Conservation (phyloP, 129 eudicot genomes). For the Solidago caesia region DNA sequence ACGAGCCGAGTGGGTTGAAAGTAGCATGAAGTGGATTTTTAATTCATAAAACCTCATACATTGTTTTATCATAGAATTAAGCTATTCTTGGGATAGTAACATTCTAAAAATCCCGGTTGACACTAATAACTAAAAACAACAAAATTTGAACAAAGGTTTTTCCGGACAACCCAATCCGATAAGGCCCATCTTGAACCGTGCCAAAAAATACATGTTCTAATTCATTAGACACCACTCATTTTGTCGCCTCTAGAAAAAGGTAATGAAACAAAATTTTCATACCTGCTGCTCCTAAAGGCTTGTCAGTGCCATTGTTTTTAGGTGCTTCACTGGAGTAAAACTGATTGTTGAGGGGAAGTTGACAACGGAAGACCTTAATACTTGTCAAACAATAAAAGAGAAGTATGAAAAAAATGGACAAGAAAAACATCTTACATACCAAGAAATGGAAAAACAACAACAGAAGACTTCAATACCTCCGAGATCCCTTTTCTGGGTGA, state of each 20-base stretch:
- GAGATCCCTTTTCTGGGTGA: constrained; percentile 48
- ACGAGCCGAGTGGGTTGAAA: neutral
- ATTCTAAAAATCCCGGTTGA: neutral
- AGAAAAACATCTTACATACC: neutral
- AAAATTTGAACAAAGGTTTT: neutral
- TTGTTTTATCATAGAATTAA: neutral
- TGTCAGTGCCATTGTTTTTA: constrained; percentile 54
- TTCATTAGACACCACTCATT: neutral
- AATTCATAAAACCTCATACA: neutral
- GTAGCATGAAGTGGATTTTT: neutral
- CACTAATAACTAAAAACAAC: neutral
- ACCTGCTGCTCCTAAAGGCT: constrained; percentile 63
- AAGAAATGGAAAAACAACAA: neutral
- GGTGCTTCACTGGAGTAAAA: constrained; percentile 74
- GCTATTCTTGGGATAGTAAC: no score
- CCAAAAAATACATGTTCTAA: neutral
- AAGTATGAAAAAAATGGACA: neutral
- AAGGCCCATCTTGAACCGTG: neutral
- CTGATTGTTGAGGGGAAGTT: constrained; percentile 58
- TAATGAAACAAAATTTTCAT: neutral
- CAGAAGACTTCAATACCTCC: constrained; percentile 51
- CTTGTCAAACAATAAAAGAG: constrained; percentile 32
- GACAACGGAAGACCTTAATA: constrained; percentile 87
- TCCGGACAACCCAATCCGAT: neutral
- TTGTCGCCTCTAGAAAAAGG: neutral